A percentile compares a stretch with the other conserved stretches of the same genome.
Conservation (phyloP, 768 basidiomycete species). For the Lactifluus hygrophoroides region DNA sequence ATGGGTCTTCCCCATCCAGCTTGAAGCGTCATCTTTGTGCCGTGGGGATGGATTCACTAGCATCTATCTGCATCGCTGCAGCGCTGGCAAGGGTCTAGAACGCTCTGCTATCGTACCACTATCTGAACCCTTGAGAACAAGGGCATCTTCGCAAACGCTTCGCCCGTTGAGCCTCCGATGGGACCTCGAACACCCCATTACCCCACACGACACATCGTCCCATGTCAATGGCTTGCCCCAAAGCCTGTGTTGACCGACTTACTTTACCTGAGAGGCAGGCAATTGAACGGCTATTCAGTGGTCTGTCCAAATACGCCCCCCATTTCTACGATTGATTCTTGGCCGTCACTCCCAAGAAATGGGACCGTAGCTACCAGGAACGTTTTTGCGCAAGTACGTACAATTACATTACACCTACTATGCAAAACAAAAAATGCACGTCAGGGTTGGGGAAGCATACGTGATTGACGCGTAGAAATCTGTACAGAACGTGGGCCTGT, state of each 20-base stretch:
- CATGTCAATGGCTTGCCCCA: background rate
- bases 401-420: background rate
- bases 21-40: background rate
- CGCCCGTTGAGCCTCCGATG: conserved; percentile 6
- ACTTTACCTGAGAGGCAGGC: too few relatives aligned
- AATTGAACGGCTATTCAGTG: too few relatives aligned
- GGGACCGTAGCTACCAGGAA: background rate
- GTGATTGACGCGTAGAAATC: conserved; percentile 12
- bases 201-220: background rate
- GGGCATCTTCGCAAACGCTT: conserved; percentile 3
- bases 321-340: too few relatives aligned
- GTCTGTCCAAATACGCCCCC: too few relatives aligned
- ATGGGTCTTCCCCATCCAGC: conserved; percentile 2
- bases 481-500: conserved; percentile 7
- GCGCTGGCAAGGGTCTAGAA: conserved; percentile 16
- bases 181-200: conserved; percentile 12
- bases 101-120: conserved; percentile 10
- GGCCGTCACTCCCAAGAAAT: background rate
- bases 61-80: conserved; percentile 6
- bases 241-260: background rate
- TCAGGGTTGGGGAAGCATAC: background rate
- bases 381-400: background rate
- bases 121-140: conserved; percentile 12
- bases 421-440: background rate
- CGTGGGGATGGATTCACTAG: conserved; percentile 1